Conservation (phyloP, 1,284 basidiomycete genomes). For the Ganoderma meredithae region DNA sequence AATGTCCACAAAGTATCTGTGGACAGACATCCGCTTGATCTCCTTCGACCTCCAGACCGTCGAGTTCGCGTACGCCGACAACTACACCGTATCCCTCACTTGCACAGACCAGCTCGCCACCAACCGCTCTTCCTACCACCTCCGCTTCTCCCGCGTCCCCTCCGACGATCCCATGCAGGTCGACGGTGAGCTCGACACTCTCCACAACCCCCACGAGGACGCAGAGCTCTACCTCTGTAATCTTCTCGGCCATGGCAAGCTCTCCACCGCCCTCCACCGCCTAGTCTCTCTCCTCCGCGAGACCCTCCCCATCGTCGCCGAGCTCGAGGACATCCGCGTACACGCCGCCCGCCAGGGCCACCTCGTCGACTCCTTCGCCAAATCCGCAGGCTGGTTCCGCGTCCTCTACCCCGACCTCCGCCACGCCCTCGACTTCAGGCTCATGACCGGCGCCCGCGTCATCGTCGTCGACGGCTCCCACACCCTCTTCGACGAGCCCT, state of each 20-base stretch:
- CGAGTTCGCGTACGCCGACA: constrained; percentile 81
- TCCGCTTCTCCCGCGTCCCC: constrained; percentile 70
- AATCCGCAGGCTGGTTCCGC: constrained; percentile 83
- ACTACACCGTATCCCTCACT: constrained; percentile 76
- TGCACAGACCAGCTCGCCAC: constrained; percentile 75
- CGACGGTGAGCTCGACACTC: constrained; percentile 31
- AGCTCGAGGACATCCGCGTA: constrained; percentile 67
- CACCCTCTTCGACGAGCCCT: constrained; percentile 54
- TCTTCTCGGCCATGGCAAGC: constrained; percentile 67
- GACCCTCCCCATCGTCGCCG: constrained; percentile 76
- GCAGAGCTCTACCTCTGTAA: constrained; percentile 73
- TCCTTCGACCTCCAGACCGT: constrained; percentile 91
- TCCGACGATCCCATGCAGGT: constrained; percentile 32
- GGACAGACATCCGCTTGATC: constrained; percentile 77
- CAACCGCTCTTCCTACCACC: constrained; percentile 70
- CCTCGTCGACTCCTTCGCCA: constrained; percentile 72
- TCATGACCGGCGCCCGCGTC: constrained; percentile 70
- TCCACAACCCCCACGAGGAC: constrained; percentile 74
- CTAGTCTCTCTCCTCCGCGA: constrained; percentile 73
- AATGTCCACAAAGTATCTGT: constrained; percentile 75
- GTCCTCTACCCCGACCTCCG: constrained; percentile 73
- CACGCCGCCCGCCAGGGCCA: constrained; percentile 46
- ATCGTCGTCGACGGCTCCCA: constrained; percentile 74
- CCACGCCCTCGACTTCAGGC: constrained; percentile 80
- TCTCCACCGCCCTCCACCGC: constrained; percentile 67